Base-by-base conservation (phyloP, 805 yeast species). In the Cyberlindnera amylophila region DNA sequence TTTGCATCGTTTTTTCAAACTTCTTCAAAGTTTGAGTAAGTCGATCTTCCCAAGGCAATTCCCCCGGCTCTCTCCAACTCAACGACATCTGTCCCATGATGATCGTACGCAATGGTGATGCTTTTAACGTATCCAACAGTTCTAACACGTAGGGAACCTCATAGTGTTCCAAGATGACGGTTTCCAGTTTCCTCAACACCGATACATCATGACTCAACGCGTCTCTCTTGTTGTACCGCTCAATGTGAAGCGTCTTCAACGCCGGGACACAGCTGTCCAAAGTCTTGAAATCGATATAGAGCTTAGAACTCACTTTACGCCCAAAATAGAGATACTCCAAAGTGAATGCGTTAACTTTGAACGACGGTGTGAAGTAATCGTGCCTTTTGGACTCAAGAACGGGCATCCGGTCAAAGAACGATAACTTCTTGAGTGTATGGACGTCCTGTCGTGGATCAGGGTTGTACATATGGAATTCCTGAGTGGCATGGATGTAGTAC, bases 321-420 rank as follows among this genome's bases (percentile, higher is more conserved):
- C 32, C 13, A 11, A 43, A 27, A 8, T 10, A 24, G 9, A 43
- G 27, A 8, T 32, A 13, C 18, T 34, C 33, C 27, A 43, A 27
- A 9, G 11, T 17, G 6, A n/a, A 12, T 15, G 43, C 37, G 5
- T 26, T 17, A 12, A 43, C 27, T 19, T 26, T 35, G 26, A 34
- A 24, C 27, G 30, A 37, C 3, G 41, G 45, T 12, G 16, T 16
- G 18, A 27, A 37, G 4, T 9, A 13, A 6, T 34, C 29, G 12
- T 24, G 12, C 13, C 14, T 14, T 4, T 24, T 8, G 6, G 8
- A 28, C n/a, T 28, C 33, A 26, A 12, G n/a, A 12, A 15, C 15
- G n/a, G 24, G 13, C 29, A 39, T 27, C 12, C 28, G 28, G 13
- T 44, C 47, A 16, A 44, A 32, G 18, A 44, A n/a, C 13, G 38